Base-by-base conservation (phyloP, 148 eudicot species). In the Hydrangea macrophylla region DNA sequence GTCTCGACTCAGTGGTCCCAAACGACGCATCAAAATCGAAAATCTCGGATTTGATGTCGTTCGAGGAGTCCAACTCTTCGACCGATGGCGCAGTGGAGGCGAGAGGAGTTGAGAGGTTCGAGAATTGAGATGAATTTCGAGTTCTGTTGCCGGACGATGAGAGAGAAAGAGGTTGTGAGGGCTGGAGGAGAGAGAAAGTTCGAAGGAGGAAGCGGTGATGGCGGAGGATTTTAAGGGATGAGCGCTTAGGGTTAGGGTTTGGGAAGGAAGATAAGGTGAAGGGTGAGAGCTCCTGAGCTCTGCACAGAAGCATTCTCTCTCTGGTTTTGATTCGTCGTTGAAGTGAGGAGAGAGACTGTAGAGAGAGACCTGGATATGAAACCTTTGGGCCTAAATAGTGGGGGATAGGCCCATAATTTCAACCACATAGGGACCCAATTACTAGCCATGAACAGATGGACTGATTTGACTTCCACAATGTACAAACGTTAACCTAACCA, bases 11-110 rank as follows among this genome's bases (percentile, higher is more conserved):
- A 35, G 74, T 55, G 8, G 76, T 55, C 10, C 78, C 83, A 9
- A 74, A 79, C n/a, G 74, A 44, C 5, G 62, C 73, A 13, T 81
- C 88, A 42, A 81, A 64, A 48, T 68, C 58, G 71, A 78, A 83
- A 17, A 58, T 55, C 22, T 68, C 79, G 0, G 27, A 10, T 27
- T 74, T 79, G 1, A 9, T 35, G 3, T 56, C 60, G 13, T 18
- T 3, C 12, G 60, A 25, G 35, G 28, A 32, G 0, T 64, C 68
- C 72, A 83, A 22, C 1, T 79, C 85, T 58, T 81, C 82, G 87
- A 79, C 73, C 48, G 61, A 20, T 25, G 66, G 61, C 54, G 58
- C 59, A 5, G 67, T 63, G 13, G 33, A 55, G n/a, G 54, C 2
- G 13, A 27, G 48, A 30, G 32, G 50, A 13, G 17, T 48, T 22